Base-by-base conservation (phyloP, 75 land plant species). In the Azolla pinnata region DNA sequence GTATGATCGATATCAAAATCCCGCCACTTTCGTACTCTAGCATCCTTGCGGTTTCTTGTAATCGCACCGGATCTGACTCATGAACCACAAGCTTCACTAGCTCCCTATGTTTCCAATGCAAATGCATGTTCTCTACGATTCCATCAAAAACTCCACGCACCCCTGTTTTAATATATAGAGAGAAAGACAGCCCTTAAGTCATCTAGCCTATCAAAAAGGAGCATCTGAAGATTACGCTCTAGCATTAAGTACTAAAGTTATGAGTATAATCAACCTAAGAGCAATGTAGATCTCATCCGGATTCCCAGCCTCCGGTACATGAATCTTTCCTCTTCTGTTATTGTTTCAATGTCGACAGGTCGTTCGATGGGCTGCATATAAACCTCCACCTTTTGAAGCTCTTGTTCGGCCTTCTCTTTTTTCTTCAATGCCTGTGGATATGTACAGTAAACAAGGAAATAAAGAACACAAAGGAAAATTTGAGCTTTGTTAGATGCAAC, bases 101-200 rank as follows among this genome's bases (percentile, higher is more conserved):
- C 61, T 93, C 98, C 56, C 98, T 70, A 48, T 93, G 84, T 58
- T 93, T 93, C 98, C 98, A 93, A 48, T 93, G 98, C 69, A 93
- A 71, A 66, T 93, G 98, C 98, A 93, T 93, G 64, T 93, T 93
- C 65, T 93, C 98, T 44, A 93, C 76, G 35, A 83, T 79, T 24
- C 98, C 98, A 67, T 81, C 96, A 73, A 93, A 93, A 44, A 93
- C 82, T 66, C 96, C 98, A 69, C 98, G 86, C 56, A 96, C 74
- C 59, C 98, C 98, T 93, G 79, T 40, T n/a, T n/a, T n/a, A n/a
- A n/a, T n/a, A n/a, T n/a, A n/a, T n/a, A n/a, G n/a, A n/a, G n/a
- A n/a, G n/a, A n/a, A n/a, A n/a, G n/a, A n/a, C n/a, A n/a, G n/a
- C n/a, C n/a, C n/a, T n/a, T n/a, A n/a, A n/a, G n/a, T n/a, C n/a